Conservation (phyloP, 768 basidiomycete genomes). For the Exsudoporus frostii region DNA sequence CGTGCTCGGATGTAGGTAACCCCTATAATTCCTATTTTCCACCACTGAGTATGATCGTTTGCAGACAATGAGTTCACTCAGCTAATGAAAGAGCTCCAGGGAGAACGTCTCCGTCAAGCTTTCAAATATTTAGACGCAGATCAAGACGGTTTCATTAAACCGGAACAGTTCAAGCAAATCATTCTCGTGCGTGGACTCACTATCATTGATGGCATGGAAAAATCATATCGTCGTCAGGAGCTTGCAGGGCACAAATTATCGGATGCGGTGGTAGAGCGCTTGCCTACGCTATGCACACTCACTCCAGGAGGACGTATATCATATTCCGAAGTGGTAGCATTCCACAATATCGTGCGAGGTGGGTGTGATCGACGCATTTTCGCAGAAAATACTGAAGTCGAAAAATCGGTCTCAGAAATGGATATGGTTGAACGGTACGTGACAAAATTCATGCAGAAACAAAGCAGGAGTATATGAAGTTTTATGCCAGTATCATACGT, state of each 20-base stretch:
- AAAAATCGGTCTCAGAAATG: slow-evolving; percentile 57
- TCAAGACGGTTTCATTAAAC: slow-evolving; percentile 89
- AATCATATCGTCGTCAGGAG: slow-evolving; percentile 51
- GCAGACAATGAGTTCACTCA: slow-evolving; percentile 96
- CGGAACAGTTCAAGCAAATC: slow-evolving; percentile 93
- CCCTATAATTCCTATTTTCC: neutral
- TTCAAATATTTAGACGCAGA: slow-evolving; percentile 90
- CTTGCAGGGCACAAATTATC: slow-evolving; percentile 97
- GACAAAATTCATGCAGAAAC: neutral
- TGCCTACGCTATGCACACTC: slow-evolving; percentile 89
- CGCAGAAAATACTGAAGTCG: slow-evolving; percentile 1
- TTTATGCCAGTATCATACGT: slow-evolving; percentile 64
- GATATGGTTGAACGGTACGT: slow-evolving; percentile 86
- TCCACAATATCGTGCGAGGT: slow-evolving; percentile 95
- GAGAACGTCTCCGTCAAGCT: slow-evolving; percentile 93
- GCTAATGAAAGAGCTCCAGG: slow-evolving; percentile 97
- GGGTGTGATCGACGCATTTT: slow-evolving; percentile 22
- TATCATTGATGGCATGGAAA: neutral
- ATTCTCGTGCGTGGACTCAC: slow-evolving; percentile 64
- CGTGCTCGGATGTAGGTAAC: slow-evolving; percentile 80
- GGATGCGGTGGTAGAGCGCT: slow-evolving; percentile 84
- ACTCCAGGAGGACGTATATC: slow-evolving; percentile 88
- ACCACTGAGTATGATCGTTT: slow-evolving; percentile 7
- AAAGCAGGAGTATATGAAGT: neutral
- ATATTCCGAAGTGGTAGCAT: slow-evolving; percentile 95